Evolutionary conservation across 2,329 filamentous ascomycete genomes (phyloP).

Genomic region (Nothopassalora personata): DNA sequence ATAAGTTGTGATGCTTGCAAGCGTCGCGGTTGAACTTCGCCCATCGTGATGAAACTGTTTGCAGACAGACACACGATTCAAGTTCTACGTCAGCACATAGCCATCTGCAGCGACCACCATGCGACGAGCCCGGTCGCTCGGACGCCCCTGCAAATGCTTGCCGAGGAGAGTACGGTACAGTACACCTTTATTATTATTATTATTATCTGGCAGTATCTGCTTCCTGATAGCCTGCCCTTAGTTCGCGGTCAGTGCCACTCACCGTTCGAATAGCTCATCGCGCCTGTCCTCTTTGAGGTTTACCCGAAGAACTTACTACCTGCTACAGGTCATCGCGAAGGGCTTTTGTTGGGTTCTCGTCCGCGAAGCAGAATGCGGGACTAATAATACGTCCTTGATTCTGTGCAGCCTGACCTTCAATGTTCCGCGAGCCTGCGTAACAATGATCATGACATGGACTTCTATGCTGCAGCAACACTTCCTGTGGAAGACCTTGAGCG

Average conservation of each 20-base stretch:
- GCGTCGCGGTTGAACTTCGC: neutral
- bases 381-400: neutral
- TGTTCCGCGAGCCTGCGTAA: neutral
- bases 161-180: neutral
- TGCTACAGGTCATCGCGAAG: neutral
- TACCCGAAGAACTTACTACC: neutral
- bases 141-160: neutral
- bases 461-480: slow-evolving; percentile 6
- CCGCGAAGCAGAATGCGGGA: neutral
- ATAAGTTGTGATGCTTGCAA: neutral
- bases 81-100: neutral
- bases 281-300: neutral
- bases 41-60: neutral
- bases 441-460: neutral
- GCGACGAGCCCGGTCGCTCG: neutral
- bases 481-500: slow-evolving; percentile 18
- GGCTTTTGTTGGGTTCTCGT: neutral
- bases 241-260: neutral
- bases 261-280: neutral
- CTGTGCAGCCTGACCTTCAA: neutral
- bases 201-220: neutral
- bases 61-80: neutral
- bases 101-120: neutral
- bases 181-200: too few relatives aligned
- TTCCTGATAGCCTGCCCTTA: neutral